Conservation (phyloP, 176 grass and related monocot genomes). For the maize (Zea mays) region DNA sequence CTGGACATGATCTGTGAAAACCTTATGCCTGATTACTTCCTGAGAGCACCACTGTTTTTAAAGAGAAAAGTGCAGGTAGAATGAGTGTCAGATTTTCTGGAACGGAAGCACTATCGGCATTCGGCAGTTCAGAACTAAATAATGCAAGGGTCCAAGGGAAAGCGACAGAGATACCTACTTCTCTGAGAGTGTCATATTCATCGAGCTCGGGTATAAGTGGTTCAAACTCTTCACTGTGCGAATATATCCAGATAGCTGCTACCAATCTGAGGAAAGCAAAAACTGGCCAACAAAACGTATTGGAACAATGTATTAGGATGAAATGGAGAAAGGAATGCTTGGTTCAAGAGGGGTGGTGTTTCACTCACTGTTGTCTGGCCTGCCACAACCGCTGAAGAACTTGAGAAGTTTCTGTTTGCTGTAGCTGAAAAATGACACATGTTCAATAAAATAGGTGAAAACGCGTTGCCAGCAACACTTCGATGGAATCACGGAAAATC, state of each 20-base stretch:
- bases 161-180: conserved; percentile 21
- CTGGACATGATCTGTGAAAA: conserved; percentile 19
- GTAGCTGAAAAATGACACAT: conserved; percentile 34
- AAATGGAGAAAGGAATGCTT: not conserved
- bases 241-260: conserved; percentile 40
- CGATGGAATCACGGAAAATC: conserved; percentile 22
- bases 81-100: conserved; percentile 7
- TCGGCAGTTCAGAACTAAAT: conserved; percentile 15
- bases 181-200: not conserved
- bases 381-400: conserved; percentile 23
- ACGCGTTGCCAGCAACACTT: not conserved
- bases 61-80: not conserved
- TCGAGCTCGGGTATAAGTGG: not conserved
- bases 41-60: conserved; percentile 34
- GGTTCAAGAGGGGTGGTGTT: conserved; percentile 28
- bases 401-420: conserved; percentile 33
- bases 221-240: conserved; percentile 14
- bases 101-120: conserved; percentile 9
- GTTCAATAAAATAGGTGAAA: not conserved
- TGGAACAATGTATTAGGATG: conserved; percentile 23
- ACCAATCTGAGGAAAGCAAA: conserved; percentile 50
- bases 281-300: conserved; percentile 40
- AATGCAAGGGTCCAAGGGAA: conserved; percentile 13
- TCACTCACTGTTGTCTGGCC: conserved; percentile 26
- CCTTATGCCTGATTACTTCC: not conserved